Evolutionary conservation across 805 yeast species (phyloP), one percentile per base, ranked within the genome.

Genomic region (Yarrowia sp.): DNA sequence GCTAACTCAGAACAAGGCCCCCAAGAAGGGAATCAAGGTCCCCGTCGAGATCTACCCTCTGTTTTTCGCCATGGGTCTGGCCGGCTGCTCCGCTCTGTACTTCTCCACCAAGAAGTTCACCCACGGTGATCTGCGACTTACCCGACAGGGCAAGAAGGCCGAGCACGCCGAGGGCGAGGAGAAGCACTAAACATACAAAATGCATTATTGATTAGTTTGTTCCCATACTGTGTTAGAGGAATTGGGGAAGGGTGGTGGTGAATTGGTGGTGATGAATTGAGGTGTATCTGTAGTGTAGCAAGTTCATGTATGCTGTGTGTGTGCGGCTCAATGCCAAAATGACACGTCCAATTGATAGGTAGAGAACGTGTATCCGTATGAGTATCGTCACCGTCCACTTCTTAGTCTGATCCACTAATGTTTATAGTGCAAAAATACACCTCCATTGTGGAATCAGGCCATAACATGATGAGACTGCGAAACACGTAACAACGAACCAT

Each of bases 51-150:
- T 65, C 16, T 65, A 65, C 52, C 68, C 68, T 26, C 68, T 65
- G 22, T 72, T 74, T 64, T 75, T 67, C 64, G 75, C 75, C 46
- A 73, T 72, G 73, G 76, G 74, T 15, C 72, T 74, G 48, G 76
- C 71, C 35, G 67, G 71, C 35, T 71, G 67, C 56, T 71, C 69
- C 61, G 75, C 75, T 32, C 53, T 64, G 22, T 73, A 73, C 71
- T 61, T 70, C 61, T 50, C 72, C 52, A 65, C 69, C 67, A 70
- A 68, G 70, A 71, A 74, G 70, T 68, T 74, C 61, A 61, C 65
- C 22, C 22, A 66, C 38, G 76, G 74, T 22, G 72, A 72, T 15
- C 72, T 74, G 53, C 72, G 76, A 72, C 67, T 72, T 38, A 43
- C 67, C 53, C 72, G 76, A 65, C 71, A 70, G 63, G 76, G 76